Conservation (phyloP, 2,329 filamentous ascomycete species). For the Colletotrichum sp. region DNA sequence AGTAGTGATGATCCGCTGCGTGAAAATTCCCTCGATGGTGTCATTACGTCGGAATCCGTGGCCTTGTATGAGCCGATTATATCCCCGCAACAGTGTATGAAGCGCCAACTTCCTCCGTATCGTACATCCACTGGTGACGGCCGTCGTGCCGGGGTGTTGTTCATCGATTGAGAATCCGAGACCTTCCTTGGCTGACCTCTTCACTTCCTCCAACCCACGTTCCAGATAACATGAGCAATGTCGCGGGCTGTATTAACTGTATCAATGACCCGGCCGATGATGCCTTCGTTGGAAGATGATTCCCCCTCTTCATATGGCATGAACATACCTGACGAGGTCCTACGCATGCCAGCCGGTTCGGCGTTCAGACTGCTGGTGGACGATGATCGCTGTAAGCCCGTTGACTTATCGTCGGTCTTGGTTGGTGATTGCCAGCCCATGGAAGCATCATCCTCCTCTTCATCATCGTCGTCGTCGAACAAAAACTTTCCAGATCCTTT, state of each 20-base stretch:
- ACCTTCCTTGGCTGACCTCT: neutral
- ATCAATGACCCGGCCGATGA: constrained; percentile 82
- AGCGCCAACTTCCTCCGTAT: neutral
- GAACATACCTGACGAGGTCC: constrained; percentile 88
- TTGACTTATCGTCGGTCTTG: constrained; percentile 23
- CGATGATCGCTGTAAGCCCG: constrained; percentile 50
- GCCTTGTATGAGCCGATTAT: neutral
- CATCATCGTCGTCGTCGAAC: constrained; percentile 64
- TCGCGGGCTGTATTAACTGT: constrained; percentile 77
- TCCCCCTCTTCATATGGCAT: constrained; percentile 86
- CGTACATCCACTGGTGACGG: neutral
- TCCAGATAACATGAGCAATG: constrained; percentile 75
- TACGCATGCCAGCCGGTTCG: constrained; percentile 68
- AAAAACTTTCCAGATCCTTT: constrained; percentile 69
- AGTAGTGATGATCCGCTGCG: neutral
- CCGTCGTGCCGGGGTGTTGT: neutral
- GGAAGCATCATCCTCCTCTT: constrained; percentile 56
- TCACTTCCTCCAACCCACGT: constrained; percentile 69
- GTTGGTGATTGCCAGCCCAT: constrained; percentile 24
- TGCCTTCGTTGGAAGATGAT: constrained; percentile 61
- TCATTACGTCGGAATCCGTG: neutral
- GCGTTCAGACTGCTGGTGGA: constrained; percentile 55
- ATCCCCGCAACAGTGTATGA: neutral
- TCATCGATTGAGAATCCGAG: neutral
- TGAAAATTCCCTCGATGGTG: neutral